phyloP scores from a whole-genome alignment of 2,329 filamentous ascomycete genomes.

The Verticillium nubilum region DNA sequence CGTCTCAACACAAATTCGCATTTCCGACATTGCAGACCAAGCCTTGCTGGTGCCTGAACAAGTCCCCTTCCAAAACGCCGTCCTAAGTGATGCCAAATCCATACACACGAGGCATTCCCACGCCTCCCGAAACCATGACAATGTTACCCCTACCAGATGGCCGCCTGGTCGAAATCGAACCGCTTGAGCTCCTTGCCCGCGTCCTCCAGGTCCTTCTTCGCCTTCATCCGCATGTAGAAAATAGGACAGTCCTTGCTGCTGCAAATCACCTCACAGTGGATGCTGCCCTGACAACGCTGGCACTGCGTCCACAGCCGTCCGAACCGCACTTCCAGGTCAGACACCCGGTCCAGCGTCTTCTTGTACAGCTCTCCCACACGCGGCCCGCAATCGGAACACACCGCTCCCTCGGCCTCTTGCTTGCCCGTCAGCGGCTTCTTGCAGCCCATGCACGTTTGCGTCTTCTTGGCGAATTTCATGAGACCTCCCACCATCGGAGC shows the following conservation, averaged over 20 bases:
- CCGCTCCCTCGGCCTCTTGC: conserved; percentile 76
- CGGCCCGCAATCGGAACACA: conserved; percentile 80
- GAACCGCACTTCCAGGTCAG: conserved; percentile 89
- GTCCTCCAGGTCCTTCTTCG: conserved; percentile 97
- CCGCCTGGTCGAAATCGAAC: conserved; percentile 81
- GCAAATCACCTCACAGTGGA: conserved; percentile 98
- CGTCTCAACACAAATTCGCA: background rate
- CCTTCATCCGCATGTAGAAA: conserved; percentile 99
- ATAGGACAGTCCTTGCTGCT: conserved; percentile 95
- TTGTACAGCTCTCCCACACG: conserved; percentile 90
- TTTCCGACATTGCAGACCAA: background rate
- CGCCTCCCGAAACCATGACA: background rate
- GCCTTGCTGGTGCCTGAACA: background rate
- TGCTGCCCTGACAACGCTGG: conserved; percentile 92
- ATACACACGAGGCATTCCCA: background rate
- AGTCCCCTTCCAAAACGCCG: background rate
- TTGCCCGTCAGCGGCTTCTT: conserved; percentile 87
- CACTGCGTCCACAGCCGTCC: conserved; percentile 96
- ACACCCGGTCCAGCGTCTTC: conserved; percentile 80
- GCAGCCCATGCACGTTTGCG: conserved; percentile 96
- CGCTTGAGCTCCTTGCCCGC: conserved; percentile 81
- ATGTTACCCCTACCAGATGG: conserved; percentile 41
- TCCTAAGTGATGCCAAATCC: background rate
- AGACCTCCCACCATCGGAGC: conserved; percentile 86
- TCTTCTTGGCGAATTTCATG: conserved; percentile 99